Evolutionary conservation across 257 asterid genomes (phyloP).

Genomic region (Solanum paucissectum): DNA sequence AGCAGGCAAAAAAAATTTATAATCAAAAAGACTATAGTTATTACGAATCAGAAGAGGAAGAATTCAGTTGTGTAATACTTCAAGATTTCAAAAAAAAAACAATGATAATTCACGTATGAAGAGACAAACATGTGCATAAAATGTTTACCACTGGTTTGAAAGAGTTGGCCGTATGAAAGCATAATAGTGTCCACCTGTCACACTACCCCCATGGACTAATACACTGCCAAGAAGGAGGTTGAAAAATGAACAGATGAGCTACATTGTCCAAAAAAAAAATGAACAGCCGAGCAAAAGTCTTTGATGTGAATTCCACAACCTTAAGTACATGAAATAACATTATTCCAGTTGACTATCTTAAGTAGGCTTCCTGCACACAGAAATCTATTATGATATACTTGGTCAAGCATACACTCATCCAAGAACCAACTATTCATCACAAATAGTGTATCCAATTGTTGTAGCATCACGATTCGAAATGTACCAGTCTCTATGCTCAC

Average conservation of each 20-base stretch:
- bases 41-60: not conserved
- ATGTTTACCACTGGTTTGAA: slow-evolving; percentile 59
- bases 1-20: not conserved
- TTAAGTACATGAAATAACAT: not conserved
- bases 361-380: not conserved
- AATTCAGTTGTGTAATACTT: not conserved
- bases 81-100: not conserved
- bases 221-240: slow-evolving; percentile 46
- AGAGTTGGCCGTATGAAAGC: slow-evolving; percentile 94
- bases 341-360: not conserved
- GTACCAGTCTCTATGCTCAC: not conserved
- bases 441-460: not conserved
- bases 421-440: not conserved
- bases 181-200: slow-evolving; percentile 95
- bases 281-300: not conserved
- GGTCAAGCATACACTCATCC: not conserved
- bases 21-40: not conserved
- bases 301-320: not conserved
- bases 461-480: not conserved
- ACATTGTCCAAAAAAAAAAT: not conserved
- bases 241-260: not conserved
- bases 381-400: not conserved
- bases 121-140: not conserved
- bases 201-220: slow-evolving; percentile 93
- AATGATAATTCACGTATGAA: not conserved